These are phyloP conservation scores for Acacia confusa DNA, from an alignment of 306 rosid genomes.

Conservation along the genomic window DNA sequence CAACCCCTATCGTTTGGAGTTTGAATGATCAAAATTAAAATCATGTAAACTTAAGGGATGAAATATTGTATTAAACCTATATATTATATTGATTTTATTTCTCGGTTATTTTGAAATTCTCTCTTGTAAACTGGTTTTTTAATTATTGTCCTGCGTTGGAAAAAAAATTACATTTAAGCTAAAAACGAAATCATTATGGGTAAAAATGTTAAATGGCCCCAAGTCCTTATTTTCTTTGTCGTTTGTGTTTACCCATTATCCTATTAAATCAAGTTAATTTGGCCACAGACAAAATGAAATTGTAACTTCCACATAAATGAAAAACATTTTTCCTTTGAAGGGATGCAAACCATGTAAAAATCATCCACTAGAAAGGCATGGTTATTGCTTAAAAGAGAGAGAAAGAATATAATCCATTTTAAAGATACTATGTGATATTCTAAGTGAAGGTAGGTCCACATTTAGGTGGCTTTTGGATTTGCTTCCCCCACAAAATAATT, in stretches of 20 bases:
- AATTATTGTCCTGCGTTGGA: not conserved
- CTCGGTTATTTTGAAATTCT: not conserved
- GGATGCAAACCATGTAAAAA: not conserved
- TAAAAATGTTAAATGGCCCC: not conserved
- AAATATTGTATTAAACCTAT: too few species aligned
- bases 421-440: not conserved
- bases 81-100: not conserved
- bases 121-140: not conserved
- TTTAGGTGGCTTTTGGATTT: not conserved
- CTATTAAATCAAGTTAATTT: not conserved
- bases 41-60: rapidly evolving
- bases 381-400: not conserved
- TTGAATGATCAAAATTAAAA: too few species aligned
- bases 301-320: not conserved
- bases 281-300: not conserved
- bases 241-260: not conserved
- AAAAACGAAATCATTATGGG: not conserved
- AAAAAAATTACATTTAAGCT: not conserved
- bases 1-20: too few species aligned
- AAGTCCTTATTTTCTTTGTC: not conserved
- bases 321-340: constrained; percentile 12
- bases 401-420: not conserved
- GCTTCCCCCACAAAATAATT: not conserved
- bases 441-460: not conserved
- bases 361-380: not conserved